phyloP scores from a whole-genome alignment of 176 grass and related monocot genomes.

The Carex myosuroides region DNA sequence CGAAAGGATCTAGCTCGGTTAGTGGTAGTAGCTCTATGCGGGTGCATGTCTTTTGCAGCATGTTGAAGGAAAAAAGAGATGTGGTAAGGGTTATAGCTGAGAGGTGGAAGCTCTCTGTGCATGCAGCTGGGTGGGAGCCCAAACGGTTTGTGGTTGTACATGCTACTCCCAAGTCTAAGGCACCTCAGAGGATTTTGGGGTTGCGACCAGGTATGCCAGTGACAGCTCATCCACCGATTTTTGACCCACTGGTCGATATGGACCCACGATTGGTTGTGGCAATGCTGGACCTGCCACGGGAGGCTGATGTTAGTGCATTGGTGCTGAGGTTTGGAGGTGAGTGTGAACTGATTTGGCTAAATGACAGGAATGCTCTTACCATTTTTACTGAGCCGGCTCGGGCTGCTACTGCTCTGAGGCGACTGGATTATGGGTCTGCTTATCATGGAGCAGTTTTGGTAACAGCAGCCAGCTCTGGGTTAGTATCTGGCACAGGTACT shows the following conservation, averaged over 20 bases:
- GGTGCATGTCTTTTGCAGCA: conserved; percentile 72
- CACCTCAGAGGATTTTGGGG: conserved; percentile 64
- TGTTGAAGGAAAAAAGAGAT: conserved; percentile 80
- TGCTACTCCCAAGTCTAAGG: conserved; percentile 73
- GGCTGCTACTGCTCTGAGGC: conserved; percentile 73
- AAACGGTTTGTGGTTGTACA: conserved; percentile 75
- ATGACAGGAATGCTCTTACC: conserved; percentile 78
- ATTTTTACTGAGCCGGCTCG: conserved; percentile 76
- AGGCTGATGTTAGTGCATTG: conserved; percentile 85
- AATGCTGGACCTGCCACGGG: conserved; percentile 78
- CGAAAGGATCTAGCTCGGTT: conserved; percentile 40
- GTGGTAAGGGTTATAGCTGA: conserved; percentile 68
- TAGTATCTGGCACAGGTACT: conserved; percentile 21
- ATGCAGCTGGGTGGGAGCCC: conserved; percentile 71
- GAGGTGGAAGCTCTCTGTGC: conserved; percentile 87
- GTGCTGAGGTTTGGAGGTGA: conserved; percentile 91
- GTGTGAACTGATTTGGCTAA: conserved; percentile 93
- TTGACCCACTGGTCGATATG: conserved; percentile 80
- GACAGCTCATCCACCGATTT: conserved; percentile 38
- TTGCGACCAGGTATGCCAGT: conserved; percentile 46
- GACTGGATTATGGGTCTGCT: conserved; percentile 79
- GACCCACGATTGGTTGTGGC: conserved; percentile 80
- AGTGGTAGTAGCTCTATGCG: conserved; percentile 32
- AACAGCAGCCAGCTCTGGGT: conserved; percentile 27
- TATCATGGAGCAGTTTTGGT: conserved; percentile 68